A percentile compares a stretch with the other conserved stretches of the same genome.
phyloP scores from a whole-genome alignment of 208 protist genomes.

The Acanthamoeba royreba region DNA sequence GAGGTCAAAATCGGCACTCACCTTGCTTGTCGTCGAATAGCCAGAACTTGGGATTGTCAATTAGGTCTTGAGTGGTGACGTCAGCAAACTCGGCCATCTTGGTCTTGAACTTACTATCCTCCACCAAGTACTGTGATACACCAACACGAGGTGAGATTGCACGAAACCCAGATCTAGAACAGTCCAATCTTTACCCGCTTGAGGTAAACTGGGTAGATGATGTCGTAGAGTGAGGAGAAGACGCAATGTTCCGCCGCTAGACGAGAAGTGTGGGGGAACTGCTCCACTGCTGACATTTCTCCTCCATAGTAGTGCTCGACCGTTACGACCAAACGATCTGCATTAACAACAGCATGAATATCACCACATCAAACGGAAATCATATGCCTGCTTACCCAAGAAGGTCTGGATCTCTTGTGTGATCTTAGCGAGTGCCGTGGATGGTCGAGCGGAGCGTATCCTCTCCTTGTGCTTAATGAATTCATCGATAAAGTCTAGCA shows the following conservation, averaged over 20 bases:
- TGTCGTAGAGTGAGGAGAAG: background rate
- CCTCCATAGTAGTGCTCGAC: conserved; percentile 14
- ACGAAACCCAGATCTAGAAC: too few species aligned
- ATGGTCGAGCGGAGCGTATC: background rate
- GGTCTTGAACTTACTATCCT: background rate
- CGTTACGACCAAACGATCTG: background rate
- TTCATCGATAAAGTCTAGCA: background rate
- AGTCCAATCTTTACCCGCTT: background rate
- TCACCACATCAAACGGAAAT: too few species aligned
- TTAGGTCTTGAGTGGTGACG: background rate
- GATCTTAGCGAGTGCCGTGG: background rate
- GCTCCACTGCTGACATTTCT: background rate
- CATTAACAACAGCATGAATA: too few species aligned
- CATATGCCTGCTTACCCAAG: background rate
- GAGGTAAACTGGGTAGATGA: background rate
- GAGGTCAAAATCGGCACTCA: too few species aligned
- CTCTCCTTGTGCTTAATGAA: background rate
- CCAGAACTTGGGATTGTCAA: conserved; percentile 20
- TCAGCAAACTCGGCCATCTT: conserved; percentile 9
- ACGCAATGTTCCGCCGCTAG: background rate
- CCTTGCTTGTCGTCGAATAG: background rate
- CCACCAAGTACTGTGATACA: background rate
- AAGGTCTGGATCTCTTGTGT: background rate
- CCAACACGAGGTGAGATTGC: background rate
- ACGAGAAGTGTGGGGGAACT: background rate